phyloP scores from a whole-genome alignment of 805 yeast species.

The Yarrowia osloensis region DNA sequence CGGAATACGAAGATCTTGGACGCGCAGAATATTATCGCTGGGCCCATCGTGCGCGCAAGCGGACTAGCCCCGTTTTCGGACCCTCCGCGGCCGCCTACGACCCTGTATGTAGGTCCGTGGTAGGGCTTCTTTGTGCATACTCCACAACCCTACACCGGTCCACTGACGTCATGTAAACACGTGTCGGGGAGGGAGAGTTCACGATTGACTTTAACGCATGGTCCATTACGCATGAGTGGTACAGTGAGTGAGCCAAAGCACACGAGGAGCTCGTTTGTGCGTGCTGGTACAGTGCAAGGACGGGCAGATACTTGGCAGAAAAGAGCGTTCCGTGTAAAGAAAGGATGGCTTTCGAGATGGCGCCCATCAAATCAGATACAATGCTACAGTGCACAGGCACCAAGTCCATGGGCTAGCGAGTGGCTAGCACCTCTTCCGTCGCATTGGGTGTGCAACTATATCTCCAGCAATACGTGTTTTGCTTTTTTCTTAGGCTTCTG shows the following conservation, averaged over 20 bases:
- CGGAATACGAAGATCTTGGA: background rate
- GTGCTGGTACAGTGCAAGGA: no score
- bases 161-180: slow-evolving; percentile 21
- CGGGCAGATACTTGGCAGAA: no score
- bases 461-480: background rate
- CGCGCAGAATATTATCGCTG: background rate
- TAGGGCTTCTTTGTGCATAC: background rate
- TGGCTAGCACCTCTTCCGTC: background rate
- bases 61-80: background rate
- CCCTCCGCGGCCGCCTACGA: background rate
- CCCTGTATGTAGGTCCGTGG: background rate
- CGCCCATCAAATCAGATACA: no score
- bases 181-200: slow-evolving; percentile 1
- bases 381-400: background rate
- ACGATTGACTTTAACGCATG: slow-evolving; percentile 24
- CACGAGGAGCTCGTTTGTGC: no score
- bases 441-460: background rate
- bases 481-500: background rate
- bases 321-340: no score
- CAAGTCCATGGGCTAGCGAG: no score
- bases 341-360: no score
- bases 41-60: background rate
- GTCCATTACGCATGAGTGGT: background rate
- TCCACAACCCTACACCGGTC: background rate
- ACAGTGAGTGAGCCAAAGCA: background rate